A percentile compares a stretch with the other conserved stretches of the same genome.
Conservation (phyloP, 805 yeast genomes). For the Metschnikowia borealis region DNA sequence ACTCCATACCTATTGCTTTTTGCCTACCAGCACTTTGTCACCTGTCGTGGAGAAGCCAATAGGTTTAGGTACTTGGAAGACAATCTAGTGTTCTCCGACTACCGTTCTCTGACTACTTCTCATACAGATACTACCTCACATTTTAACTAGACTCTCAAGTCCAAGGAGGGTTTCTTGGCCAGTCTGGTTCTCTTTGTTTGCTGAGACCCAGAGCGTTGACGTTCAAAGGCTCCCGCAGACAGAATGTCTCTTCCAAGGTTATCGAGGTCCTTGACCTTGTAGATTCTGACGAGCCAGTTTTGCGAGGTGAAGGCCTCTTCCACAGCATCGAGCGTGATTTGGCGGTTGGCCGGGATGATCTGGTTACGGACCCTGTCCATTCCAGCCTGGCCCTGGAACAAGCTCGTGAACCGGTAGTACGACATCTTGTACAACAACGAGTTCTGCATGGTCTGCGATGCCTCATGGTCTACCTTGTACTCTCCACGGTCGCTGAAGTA, state of each 20-base stretch:
- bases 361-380: conserved; percentile 88
- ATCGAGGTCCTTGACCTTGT: conserved; percentile 86
- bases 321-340: conserved; percentile 60
- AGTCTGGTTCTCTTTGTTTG: conserved; percentile 37
- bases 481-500: conserved; percentile 85
- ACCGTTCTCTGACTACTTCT: too few relatives aligned
- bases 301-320: conserved; percentile 95
- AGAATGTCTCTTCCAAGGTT: conserved; percentile 75
- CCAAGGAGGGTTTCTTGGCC: conserved; percentile 53
- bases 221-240: conserved; percentile 53
- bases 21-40: too few relatives aligned
- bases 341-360: conserved; percentile 49
- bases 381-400: conserved; percentile 59
- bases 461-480: conserved; percentile 77
- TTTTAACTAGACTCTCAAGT: conserved; percentile 38
- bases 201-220: conserved; percentile 25
- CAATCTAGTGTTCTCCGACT: too few relatives aligned
- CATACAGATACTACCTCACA: too few relatives aligned
- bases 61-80: too few relatives aligned
- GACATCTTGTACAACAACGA: conserved; percentile 94
- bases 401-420: conserved; percentile 77
- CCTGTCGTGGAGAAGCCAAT: too few relatives aligned
- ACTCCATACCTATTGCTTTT: too few relatives aligned
- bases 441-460: conserved; percentile 81
- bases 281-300: conserved; percentile 95